These are phyloP conservation scores for Myriosclerotinia duriaeana DNA, from an alignment of 2,329 filamentous ascomycete genomes.

Conservation along the genomic window DNA sequence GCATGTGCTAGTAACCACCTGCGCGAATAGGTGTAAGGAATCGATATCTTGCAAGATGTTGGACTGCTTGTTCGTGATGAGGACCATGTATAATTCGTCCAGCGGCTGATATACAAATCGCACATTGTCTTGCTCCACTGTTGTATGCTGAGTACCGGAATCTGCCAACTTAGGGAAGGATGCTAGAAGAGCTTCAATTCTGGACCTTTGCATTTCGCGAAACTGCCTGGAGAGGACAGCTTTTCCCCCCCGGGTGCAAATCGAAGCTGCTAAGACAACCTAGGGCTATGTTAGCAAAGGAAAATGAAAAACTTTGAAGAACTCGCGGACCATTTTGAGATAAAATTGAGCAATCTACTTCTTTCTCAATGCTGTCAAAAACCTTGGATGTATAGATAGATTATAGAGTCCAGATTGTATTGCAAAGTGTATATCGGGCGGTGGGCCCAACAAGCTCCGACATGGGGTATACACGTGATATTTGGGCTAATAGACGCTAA, in stretches of 20 bases:
- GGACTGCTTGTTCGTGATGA: slow-evolving; percentile 98
- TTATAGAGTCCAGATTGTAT: slow-evolving; percentile 11
- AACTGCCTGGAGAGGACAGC: slow-evolving; percentile 97
- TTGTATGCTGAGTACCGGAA: slow-evolving; percentile 94
- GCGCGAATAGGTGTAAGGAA: slow-evolving; percentile 94
- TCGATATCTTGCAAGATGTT: slow-evolving; percentile 99
- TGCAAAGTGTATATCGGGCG: slow-evolving; percentile 22
- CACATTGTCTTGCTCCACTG: slow-evolving; percentile 98
- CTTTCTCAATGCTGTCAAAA: slow-evolving; percentile 20
- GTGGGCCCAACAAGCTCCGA: slow-evolving; percentile 21
- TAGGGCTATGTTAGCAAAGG: slow-evolving; percentile 43
- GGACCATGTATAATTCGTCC: slow-evolving; percentile 98
- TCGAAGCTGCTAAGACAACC: slow-evolving; percentile 98
- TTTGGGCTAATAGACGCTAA: background rate
- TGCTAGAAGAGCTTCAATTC: slow-evolving; percentile 93
- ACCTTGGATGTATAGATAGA: slow-evolving; percentile 19
- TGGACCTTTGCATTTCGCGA: slow-evolving; percentile 92
- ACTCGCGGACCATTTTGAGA: slow-evolving; percentile 31
- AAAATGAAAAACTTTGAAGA: background rate
- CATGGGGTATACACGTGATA: slow-evolving; percentile 23
- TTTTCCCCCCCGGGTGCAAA: slow-evolving; percentile 98
- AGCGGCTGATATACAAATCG: slow-evolving; percentile 99
- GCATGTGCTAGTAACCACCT: slow-evolving; percentile 95
- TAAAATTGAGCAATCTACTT: slow-evolving; percentile 3
- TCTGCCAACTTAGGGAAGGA: slow-evolving; percentile 98